phyloP scores from a whole-genome alignment of 2,329 filamentous ascomycete genomes.

The Phyllosticta capitalensis region DNA sequence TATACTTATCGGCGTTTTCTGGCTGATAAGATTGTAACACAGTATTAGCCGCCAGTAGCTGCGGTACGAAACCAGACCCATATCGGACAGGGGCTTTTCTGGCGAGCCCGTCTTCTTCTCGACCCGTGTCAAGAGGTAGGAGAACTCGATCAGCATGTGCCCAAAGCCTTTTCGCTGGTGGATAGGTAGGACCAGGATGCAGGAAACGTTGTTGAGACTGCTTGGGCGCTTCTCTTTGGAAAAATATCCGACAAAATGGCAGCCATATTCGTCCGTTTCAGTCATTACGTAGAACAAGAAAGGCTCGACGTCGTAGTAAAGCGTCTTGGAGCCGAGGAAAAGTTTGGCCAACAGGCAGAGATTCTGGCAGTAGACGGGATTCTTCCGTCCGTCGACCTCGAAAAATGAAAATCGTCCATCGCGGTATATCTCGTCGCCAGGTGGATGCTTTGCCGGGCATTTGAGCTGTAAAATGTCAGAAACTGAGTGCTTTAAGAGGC shows the following conservation, averaged over 20 bases:
- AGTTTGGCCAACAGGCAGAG: constrained; percentile 91
- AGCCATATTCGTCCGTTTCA: constrained; percentile 82
- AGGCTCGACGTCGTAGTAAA: constrained; percentile 96
- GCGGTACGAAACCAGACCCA: constrained; percentile 93
- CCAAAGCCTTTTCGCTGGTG: constrained; percentile 97
- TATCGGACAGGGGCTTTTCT: constrained; percentile 94
- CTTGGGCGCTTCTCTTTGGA: constrained; percentile 95
- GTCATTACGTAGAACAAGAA: constrained; percentile 97
- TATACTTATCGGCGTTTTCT: constrained; percentile 47
- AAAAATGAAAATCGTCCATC: constrained; percentile 88
- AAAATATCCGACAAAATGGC: constrained; percentile 98
- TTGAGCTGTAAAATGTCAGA: constrained; percentile 46
- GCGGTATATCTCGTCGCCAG: constrained; percentile 95
- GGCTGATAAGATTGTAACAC: constrained; percentile 69
- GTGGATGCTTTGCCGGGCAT: constrained; percentile 91
- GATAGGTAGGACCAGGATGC: constrained; percentile 90
- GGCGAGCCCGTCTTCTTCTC: constrained; percentile 92
- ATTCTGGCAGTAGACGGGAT: constrained; percentile 98
- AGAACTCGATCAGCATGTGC: constrained; percentile 95
- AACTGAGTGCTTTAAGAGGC: constrained; percentile 6
- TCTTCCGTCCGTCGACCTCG: constrained; percentile 93
- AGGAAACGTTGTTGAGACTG: constrained; percentile 95
- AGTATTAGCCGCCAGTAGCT: constrained; percentile 93
- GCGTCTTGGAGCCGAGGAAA: constrained; percentile 95
- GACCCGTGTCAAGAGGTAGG: constrained; percentile 86